Base-by-base conservation (phyloP, 495 filamentous ascomycete genomes). In the Penicillium roqueforti region DNA sequence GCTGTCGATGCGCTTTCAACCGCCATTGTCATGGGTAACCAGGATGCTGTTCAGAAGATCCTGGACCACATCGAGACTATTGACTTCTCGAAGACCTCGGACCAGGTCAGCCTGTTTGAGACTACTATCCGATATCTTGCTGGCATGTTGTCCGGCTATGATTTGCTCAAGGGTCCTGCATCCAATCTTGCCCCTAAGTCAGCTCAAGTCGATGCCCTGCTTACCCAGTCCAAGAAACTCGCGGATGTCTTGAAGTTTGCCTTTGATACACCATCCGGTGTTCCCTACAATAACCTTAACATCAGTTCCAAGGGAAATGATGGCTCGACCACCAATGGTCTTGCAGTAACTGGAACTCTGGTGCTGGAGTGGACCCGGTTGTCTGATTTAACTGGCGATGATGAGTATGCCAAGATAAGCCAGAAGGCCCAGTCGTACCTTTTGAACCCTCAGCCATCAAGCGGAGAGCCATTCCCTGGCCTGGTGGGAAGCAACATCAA, bases 41-140 rank as follows among this genome's bases (percentile, higher is more conserved):
- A 74, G 16, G 76, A 85, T 34, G 81, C 87, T 31, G 83, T 93
- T 31, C 72, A 80, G 18, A 71, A 82, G 28, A 90, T 93, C 41
- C 61, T 95, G 4, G 74, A 87, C 19, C 85, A 82, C 65, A 79
- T 96, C 39, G 72, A 79, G 0, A 76, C 66, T 0, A 82, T 95
- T 57, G 74, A 96, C 69, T 96, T 88, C 56, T 77, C 77, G 46
- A 73, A 69, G 16, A 86, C 87, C 4, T 51, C 62, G 1, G 72
- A 71, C 13, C 31, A 53, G 29, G 83, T 95, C 55, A 91, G 85
- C 51, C 71, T 96, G 26, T 96, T 96, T 54, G 90, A 96, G 70
- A 96, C 90, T 3, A 95, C 89, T 3, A 96, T 96, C 61, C 86
- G 90, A 4, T 96, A 95, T 58, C 72, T 95, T 3, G 90, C 76